These are phyloP conservation scores for Annulohypoxylon maeteangense DNA, from an alignment of 495 filamentous ascomycete genomes.

Conservation along the genomic window DNA sequence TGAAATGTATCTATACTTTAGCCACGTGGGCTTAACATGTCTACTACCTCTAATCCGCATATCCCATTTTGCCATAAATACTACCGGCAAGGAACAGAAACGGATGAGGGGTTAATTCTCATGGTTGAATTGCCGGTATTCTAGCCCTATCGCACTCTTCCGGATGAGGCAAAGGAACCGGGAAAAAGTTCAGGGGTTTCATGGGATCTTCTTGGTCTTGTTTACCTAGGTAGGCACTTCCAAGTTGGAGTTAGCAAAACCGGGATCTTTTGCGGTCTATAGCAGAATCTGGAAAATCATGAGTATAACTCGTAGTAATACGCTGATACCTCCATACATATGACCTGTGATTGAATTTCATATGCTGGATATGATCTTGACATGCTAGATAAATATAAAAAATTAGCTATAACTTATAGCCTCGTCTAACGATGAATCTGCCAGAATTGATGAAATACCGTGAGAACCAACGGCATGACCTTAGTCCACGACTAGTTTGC, in stretches of 20 bases:
- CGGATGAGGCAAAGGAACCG: conserved; percentile 30
- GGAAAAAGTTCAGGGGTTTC: conserved; percentile 11
- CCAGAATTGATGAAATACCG: neutral
- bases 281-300: neutral
- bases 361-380: neutral
- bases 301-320: neutral
- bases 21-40: conserved; percentile 31
- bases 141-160: conserved; percentile 25
- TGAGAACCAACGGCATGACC: neutral
- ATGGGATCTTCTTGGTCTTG: neutral
- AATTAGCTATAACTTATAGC: neutral
- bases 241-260: neutral
- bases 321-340: neutral
- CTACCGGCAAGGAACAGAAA: conserved; percentile 21
- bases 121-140: conserved; percentile 38
- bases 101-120: conserved; percentile 36
- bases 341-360: neutral
- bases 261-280: neutral
- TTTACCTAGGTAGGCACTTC: neutral
- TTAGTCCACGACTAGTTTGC: conserved; percentile 5
- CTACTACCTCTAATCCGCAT: conserved; percentile 17
- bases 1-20: conserved; percentile 27
- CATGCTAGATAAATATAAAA: neutral
- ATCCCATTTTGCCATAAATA: conserved; percentile 37
- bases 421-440: neutral